These are phyloP conservation scores for Beta lomatogona DNA, from an alignment of 179 eudicot species.

Conservation along the genomic window DNA sequence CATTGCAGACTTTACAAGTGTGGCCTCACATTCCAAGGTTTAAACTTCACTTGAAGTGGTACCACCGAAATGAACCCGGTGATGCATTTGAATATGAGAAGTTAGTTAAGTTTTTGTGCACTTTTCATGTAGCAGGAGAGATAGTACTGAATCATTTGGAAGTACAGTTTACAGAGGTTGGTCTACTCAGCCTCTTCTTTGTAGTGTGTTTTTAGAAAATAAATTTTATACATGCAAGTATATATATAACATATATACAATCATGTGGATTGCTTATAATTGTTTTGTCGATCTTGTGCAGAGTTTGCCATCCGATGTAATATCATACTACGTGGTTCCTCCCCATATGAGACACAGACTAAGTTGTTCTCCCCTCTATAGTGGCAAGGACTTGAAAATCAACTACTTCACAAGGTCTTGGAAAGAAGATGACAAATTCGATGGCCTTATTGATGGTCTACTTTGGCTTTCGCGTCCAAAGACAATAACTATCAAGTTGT, in stretches of 20 bases:
- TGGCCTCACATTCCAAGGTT: not conserved
- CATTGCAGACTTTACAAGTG: not conserved
- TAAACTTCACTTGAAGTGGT: not conserved
- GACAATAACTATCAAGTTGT: slow-evolving; percentile 20
- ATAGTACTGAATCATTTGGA: too few relatives aligned
- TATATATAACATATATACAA: too few relatives aligned
- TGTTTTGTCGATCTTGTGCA: not conserved
- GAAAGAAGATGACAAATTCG: too few relatives aligned
- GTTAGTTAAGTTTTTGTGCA: not conserved
- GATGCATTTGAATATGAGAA: not conserved
- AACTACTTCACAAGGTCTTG: too few relatives aligned
- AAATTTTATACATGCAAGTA: too few relatives aligned
- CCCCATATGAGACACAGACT: not conserved
- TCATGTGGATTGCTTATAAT: not conserved
- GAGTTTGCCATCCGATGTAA: not conserved
- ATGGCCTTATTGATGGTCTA: not conserved
- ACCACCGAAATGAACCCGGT: not conserved
- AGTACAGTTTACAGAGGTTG: too few relatives aligned
- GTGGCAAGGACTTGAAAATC: too few relatives aligned
- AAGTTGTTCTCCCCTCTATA: not conserved
- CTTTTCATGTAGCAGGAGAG: not conserved
- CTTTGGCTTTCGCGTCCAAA: slow-evolving; percentile 5
- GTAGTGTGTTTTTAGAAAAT: too few relatives aligned
- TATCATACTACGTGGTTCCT: not conserved
- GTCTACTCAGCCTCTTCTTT: too few relatives aligned